Conservation (phyloP, 768 basidiomycete species). For the Boletus pseudo-olivaceus region DNA sequence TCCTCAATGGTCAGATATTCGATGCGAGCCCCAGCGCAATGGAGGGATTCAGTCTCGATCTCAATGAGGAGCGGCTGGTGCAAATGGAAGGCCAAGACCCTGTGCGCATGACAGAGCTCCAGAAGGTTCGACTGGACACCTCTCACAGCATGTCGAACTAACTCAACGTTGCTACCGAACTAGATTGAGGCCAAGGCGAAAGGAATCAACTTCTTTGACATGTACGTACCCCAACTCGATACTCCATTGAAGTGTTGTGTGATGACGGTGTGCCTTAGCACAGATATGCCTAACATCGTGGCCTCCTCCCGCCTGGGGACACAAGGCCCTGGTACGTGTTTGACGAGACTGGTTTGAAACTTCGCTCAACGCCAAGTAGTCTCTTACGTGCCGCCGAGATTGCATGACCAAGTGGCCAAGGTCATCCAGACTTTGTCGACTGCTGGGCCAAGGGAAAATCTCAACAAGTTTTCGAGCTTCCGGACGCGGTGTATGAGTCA, state of each 20-base stretch:
- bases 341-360: not conserved
- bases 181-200: conserved; percentile 76
- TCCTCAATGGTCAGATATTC: conserved; percentile 26
- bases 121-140: conserved; percentile 55
- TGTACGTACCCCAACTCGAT: conserved; percentile 44
- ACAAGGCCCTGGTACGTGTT: conserved; percentile 38
- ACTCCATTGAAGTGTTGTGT: not conserved
- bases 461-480: conserved; percentile 67
- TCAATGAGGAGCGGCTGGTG: conserved; percentile 69
- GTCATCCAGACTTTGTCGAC: conserved; percentile 68
- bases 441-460: conserved; percentile 58
- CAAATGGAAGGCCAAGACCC: conserved; percentile 68
- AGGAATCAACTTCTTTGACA: conserved; percentile 83
- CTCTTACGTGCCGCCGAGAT: conserved; percentile 56
- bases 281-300: conserved; percentile 67
- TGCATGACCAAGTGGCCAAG: conserved; percentile 53
- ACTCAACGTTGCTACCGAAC: not conserved
- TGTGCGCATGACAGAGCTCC: conserved; percentile 83
- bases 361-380: conserved; percentile 30
- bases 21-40: conserved; percentile 17
- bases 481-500: conserved; percentile 61
- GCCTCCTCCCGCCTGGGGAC: conserved; percentile 35
- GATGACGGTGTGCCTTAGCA: conserved; percentile 41
- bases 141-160: not conserved
- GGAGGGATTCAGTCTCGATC: conserved; percentile 64